Evolutionary conservation across 257 asterid genomes (phyloP), one percentile per base, ranked within the genome.

Genomic region (Ballota nigra): DNA sequence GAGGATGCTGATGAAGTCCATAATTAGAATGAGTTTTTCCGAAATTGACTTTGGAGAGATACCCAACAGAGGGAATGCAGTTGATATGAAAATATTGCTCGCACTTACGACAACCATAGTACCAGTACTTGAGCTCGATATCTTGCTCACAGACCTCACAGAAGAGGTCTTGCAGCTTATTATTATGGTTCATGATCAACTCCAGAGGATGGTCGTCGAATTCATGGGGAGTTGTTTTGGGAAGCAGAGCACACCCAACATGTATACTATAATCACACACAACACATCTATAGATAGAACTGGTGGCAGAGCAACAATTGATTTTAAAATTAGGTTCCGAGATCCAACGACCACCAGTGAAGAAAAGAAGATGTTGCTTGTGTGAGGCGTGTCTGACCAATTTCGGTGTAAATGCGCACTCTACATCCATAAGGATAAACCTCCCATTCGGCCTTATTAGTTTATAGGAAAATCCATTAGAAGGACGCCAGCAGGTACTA

Each of bases 61-160:
- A 0, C 13, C 63, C 72, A 18, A 68, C 51, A 0, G 63, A 31
- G 10, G 72, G 72, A 31, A 68, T 31, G 72, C 72, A 68, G 22
- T 68, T 52, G 26, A 68, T 28, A 7, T 52, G 72, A 19, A 51
- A 66, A 26, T 66, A 43, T n/a, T n/a, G n/a, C n/a, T n/a, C n/a
- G n/a, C n/a, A n/a, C n/a, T n/a, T n/a, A n/a, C n/a, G n/a, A n/a
- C n/a, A n/a, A n/a, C n/a, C n/a, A n/a, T n/a, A n/a, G n/a, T n/a
- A n/a, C n/a, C n/a, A n/a, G n/a, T n/a, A n/a, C n/a, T n/a, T n/a
- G n/a, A n/a, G n/a, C n/a, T n/a, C n/a, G n/a, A n/a, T n/a, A n/a
- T n/a, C n/a, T n/a, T n/a, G n/a, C n/a, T n/a, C n/a, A n/a, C n/a
- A n/a, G n/a, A n/a, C n/a, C n/a, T n/a, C n/a, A n/a, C n/a, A n/a